phyloP scores from a whole-genome alignment of 345 rosid species.

The Lepidium aucheri region DNA sequence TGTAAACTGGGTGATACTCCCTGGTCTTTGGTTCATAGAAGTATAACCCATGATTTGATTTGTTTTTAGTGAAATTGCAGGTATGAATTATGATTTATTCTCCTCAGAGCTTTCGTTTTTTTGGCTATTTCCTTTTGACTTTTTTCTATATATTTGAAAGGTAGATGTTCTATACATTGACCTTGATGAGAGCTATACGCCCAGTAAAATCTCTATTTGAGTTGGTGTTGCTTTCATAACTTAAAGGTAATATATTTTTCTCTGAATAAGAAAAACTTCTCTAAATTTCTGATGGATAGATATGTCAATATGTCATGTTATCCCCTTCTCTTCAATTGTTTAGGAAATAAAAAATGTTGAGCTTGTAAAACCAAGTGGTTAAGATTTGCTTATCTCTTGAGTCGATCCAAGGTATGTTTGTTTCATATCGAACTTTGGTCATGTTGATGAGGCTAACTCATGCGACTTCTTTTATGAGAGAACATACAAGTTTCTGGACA shows the following conservation, averaged over 20 bases:
- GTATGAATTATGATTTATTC: constrained; percentile 19
- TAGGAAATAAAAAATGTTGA: constrained; percentile 86
- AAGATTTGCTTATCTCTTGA: constrained; percentile 60
- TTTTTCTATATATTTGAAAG: constrained; percentile 32
- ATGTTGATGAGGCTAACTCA: no score
- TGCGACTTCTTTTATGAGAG: no score
- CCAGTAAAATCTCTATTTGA: constrained; percentile 76
- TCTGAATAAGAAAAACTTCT: no score
- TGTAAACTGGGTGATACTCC: constrained; percentile 1
- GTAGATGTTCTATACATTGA: constrained; percentile 71
- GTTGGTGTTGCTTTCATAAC: constrained; percentile 91
- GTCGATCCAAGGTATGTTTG: constrained; percentile 67
- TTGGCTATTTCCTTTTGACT: neutral
- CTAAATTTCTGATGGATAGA: neutral
- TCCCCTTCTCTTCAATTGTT: constrained; percentile 1
- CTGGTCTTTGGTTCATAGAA: no score
- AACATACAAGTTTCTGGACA: no score
- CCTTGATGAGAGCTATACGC: constrained; percentile 90
- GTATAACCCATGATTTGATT: no score
- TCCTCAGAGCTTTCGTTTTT: no score
- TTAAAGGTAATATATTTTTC: constrained; percentile 50
- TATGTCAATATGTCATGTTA: neutral
- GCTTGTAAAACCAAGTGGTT: constrained; percentile 79
- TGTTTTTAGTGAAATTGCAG: constrained; percentile 80
- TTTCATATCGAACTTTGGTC: neutral